phyloP scores from a whole-genome alignment of 140 eudicot genomes.

The Senecio squalidus region DNA sequence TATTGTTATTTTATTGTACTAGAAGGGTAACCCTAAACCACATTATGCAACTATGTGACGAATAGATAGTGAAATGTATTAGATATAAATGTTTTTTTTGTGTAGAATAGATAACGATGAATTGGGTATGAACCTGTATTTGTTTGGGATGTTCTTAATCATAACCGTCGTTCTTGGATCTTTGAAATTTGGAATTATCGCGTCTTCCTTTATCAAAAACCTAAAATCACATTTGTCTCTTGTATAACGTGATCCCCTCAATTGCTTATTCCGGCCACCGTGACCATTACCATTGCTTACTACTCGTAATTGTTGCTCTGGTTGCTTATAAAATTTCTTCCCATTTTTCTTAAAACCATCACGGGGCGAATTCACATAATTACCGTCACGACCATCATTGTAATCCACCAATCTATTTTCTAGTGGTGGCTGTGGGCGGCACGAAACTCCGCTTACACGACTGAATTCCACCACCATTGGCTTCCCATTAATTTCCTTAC shows the following conservation, averaged over 20 bases:
- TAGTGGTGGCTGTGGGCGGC: not conserved
- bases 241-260: slow-evolving; percentile 29
- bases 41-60: no score
- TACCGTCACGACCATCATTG: not conserved
- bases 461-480: slow-evolving; percentile 50
- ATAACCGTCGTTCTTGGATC: slow-evolving; percentile 89
- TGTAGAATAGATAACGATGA: no score
- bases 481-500: slow-evolving; percentile 51
- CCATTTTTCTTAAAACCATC: slow-evolving; percentile 15
- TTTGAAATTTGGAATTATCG: slow-evolving; percentile 26
- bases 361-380: not conserved
- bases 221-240: slow-evolving; percentile 48
- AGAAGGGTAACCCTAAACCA: not conserved
- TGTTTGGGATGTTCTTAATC: slow-evolving; percentile 95
- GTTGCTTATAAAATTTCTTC: slow-evolving; percentile 4
- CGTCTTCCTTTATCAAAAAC: slow-evolving; percentile 64
- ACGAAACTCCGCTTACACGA: slow-evolving; percentile 7
- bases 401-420: not conserved
- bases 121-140: slow-evolving; percentile 56
- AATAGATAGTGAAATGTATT: no score
- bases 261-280: slow-evolving; percentile 21
- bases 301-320: not conserved
- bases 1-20: not conserved
- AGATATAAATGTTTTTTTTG: no score
- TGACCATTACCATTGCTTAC: slow-evolving; percentile 7